Base-by-base conservation (phyloP, 2,329 filamentous ascomycete genomes). In the Furcasterigmium sp. region DNA sequence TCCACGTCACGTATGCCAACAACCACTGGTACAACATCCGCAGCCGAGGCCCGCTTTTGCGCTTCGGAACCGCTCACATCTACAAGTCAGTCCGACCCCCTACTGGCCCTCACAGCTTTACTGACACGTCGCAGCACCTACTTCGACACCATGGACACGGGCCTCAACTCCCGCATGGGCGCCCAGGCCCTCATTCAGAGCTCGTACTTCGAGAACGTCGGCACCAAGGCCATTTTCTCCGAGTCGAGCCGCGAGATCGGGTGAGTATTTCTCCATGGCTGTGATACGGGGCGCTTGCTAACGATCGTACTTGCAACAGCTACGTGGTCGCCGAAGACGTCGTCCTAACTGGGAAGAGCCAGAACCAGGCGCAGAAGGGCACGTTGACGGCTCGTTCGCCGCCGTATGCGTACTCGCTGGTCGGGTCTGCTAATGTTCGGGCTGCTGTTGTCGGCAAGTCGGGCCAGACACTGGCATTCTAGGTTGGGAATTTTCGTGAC, bases 11-110 rank as follows among this genome's bases (percentile, higher is more conserved):
- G 18, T 80, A 80, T 57, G 69, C 70, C 61, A 75, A 81, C 67
- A 84, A 84, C 70, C 68, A 76, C 65, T 82, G 69, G 68, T 54
- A 58, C 47, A 80, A 82, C 65, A 61, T 82, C 57, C 78, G 80
- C 68, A 79, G 75, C 11, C 79, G 80, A 43, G 66, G 63, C 0
- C 80, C 81, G 0, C 75, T 71, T 3, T 54, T 82, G 57, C 76
- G 80, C 46, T 84, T 83, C 61, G 80, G 80, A 13, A 83, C 76
- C 11, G 77, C 42, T 14, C 80, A 84, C 58, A 53, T 68, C 45
- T 67, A 77, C 51, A 75, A 69, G 49, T 46, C 50, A 30, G 37
- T 14, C 9, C 3, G 10, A 5, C 2, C n/a, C 23, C 8, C 21
- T 8, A 9, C 8, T 15, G 11, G 10, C 23, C 14, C 3, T 7